phyloP scores from a whole-genome alignment of 2,329 filamentous ascomycete species.

The Calonectria montana region DNA sequence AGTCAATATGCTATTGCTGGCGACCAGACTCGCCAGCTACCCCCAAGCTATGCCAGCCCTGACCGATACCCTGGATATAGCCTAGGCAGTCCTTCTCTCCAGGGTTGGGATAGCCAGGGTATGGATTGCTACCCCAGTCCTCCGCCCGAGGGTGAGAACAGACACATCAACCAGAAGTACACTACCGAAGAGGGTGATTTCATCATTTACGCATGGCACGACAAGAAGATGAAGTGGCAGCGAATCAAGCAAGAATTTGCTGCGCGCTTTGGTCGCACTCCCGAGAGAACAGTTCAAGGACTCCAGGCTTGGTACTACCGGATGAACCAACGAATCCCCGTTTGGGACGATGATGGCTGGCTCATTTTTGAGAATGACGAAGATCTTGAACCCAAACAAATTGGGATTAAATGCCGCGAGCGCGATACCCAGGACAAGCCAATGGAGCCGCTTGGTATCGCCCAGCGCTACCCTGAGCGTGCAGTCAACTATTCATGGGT shows the following conservation, averaged over 20 bases:
- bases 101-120: slow-evolving; percentile 22
- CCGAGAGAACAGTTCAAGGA: slow-evolving; percentile 53
- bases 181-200: slow-evolving; percentile 57
- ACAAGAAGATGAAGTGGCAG: slow-evolving; percentile 57
- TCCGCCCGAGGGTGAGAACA: slow-evolving; percentile 50
- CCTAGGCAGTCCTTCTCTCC: slow-evolving; percentile 38
- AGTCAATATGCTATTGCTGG: slow-evolving; percentile 32
- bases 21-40: slow-evolving; percentile 32
- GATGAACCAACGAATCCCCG: slow-evolving; percentile 55
- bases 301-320: slow-evolving; percentile 58
- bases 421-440: slow-evolving; percentile 51
- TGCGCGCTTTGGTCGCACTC: slow-evolving; percentile 50
- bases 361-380: slow-evolving; percentile 54
- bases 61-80: slow-evolving; percentile 39
- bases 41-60: slow-evolving; percentile 34
- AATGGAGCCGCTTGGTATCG: slow-evolving; percentile 51
- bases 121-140: slow-evolving; percentile 50
- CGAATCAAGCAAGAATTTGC: slow-evolving; percentile 54
- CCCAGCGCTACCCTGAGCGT: slow-evolving; percentile 59
- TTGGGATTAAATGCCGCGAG: slow-evolving; percentile 54
- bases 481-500: slow-evolving; percentile 60
- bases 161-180: slow-evolving; percentile 58
- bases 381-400: slow-evolving; percentile 50
- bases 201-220: slow-evolving; percentile 57
- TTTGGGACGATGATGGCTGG: slow-evolving; percentile 54